phyloP scores from a whole-genome alignment of 495 filamentous ascomycete species.

The Rostrohypoxylon terebratum region DNA sequence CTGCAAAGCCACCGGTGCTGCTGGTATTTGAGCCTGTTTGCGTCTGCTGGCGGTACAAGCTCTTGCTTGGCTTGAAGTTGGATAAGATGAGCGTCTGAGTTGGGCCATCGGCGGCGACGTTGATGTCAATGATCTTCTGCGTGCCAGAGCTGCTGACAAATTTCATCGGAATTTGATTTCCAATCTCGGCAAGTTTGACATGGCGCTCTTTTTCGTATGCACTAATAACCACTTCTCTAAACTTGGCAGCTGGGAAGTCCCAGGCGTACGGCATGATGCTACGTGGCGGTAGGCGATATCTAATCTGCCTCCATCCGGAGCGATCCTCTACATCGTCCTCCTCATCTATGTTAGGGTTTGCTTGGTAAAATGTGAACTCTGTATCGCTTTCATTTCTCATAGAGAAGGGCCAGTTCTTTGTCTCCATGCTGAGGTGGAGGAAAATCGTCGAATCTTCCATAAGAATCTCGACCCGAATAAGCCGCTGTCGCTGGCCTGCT shows the following conservation, averaged over 20 bases:
- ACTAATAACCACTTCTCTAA: conserved; percentile 87
- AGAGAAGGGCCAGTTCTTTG: conserved; percentile 95
- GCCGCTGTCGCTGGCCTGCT: conserved; percentile 84
- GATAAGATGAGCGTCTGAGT: conserved; percentile 93
- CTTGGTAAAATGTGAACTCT: conserved; percentile 95
- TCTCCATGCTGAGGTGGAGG: conserved; percentile 88
- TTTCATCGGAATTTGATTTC: conserved; percentile 92
- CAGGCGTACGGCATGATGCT: conserved; percentile 99
- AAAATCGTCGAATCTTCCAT: conserved; percentile 94
- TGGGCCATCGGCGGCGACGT: conserved; percentile 92
- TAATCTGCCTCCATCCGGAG: conserved; percentile 87
- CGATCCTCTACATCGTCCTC: conserved; percentile 85
- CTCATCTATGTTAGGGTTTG: conserved; percentile 76
- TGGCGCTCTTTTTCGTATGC: conserved; percentile 84
- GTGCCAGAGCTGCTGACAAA: conserved; percentile 67
- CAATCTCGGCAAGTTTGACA: conserved; percentile 95
- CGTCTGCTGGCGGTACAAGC: conserved; percentile 90
- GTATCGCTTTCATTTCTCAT: conserved; percentile 97
- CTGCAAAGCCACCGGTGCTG: conserved; percentile 79
- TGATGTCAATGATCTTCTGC: conserved; percentile 92
- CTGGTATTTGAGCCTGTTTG: conserved; percentile 65
- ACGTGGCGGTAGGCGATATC: conserved; percentile 91
- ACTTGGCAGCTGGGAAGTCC: conserved; percentile 98
- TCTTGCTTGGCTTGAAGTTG: conserved; percentile 95
- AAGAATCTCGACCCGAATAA: conserved; percentile 88